Conservation (phyloP, 805 yeast genomes). For the Saccharomyces paradoxus region DNA sequence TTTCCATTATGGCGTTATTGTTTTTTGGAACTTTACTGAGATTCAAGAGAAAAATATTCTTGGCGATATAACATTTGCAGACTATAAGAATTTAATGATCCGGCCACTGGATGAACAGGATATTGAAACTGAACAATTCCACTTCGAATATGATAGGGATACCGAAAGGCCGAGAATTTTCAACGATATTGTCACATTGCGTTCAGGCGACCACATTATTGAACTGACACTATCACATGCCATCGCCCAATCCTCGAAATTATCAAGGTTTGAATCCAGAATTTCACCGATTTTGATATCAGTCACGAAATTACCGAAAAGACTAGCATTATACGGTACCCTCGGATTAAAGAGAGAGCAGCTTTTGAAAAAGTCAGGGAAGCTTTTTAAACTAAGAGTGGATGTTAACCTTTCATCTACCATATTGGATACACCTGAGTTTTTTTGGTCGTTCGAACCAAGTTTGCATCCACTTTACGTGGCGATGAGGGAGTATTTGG, state of each 20-base stretch:
- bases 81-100: conserved; percentile 45
- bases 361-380: conserved; percentile 79
- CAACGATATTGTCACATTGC: conserved; percentile 86
- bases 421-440: conserved; percentile 90
- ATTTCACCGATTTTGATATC: conserved; percentile 78
- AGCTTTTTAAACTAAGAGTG: conserved; percentile 78
- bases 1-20: conserved; percentile 90
- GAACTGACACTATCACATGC: conserved; percentile 93
- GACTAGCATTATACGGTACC: conserved; percentile 82
- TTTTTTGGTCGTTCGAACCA: conserved; percentile 94
- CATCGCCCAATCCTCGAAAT: conserved; percentile 89
- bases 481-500: conserved; percentile 86
- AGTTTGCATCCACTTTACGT: conserved; percentile 85
- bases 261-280: conserved; percentile 84
- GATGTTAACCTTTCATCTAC: conserved; percentile 89
- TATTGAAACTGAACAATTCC: conserved; percentile 77
- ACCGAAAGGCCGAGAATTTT: conserved; percentile 67
- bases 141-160: conserved; percentile 43
- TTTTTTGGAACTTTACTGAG: conserved; percentile 94
- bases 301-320: conserved; percentile 82
- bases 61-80: conserved; percentile 70
- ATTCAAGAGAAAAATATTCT: conserved; percentile 85
- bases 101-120: conserved; percentile 80
- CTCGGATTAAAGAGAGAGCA: conserved; percentile 80
- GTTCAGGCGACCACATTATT: conserved; percentile 86